Percentiles rank a stretch among this genome's conserved stretches.
phyloP scores from a whole-genome alignment of 176 grass and related monocot genomes.

The Saccharum spontaneum region DNA sequence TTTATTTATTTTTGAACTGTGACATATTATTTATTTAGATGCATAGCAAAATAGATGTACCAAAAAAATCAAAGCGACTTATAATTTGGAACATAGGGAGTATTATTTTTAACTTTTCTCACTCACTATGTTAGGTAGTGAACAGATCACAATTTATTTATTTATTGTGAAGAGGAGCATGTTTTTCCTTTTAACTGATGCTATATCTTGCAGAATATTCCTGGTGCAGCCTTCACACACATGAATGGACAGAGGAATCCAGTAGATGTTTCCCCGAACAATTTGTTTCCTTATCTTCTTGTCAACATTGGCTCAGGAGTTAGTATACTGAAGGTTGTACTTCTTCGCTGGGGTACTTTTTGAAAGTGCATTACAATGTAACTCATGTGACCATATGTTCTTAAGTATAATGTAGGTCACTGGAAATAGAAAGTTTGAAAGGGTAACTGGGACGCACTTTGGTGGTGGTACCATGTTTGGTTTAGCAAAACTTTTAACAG shows the following conservation, averaged over 20 bases:
- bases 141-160: slow-evolving; percentile 1
- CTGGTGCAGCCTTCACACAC: slow-evolving; percentile 85
- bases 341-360: slow-evolving; percentile 23
- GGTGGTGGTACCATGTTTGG: slow-evolving; percentile 96
- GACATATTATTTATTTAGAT: too few relatives aligned
- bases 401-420: slow-evolving; percentile 72
- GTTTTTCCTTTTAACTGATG: slow-evolving; percentile 25
- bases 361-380: slow-evolving; percentile 25
- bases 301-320: slow-evolving; percentile 97
- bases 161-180: slow-evolving; percentile 4
- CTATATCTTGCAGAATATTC: slow-evolving; percentile 65
- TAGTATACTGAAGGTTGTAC: slow-evolving; percentile 89
- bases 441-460: slow-evolving; percentile 94
- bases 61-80: too few relatives aligned
- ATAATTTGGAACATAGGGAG: too few relatives aligned
- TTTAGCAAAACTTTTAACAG: slow-evolving; percentile 96
- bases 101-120: background rate
- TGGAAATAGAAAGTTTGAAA: slow-evolving; percentile 84
- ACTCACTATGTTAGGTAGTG: background rate
- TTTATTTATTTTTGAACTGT: too few relatives aligned
- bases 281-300: slow-evolving; percentile 91
- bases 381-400: slow-evolving; percentile 41
- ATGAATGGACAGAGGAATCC: slow-evolving; percentile 70
- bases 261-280: slow-evolving; percentile 66
- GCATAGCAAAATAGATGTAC: too few relatives aligned